phyloP scores from a whole-genome alignment of 495 filamentous ascomycete genomes.

The Hyphodiscus hymeniophilus region DNA sequence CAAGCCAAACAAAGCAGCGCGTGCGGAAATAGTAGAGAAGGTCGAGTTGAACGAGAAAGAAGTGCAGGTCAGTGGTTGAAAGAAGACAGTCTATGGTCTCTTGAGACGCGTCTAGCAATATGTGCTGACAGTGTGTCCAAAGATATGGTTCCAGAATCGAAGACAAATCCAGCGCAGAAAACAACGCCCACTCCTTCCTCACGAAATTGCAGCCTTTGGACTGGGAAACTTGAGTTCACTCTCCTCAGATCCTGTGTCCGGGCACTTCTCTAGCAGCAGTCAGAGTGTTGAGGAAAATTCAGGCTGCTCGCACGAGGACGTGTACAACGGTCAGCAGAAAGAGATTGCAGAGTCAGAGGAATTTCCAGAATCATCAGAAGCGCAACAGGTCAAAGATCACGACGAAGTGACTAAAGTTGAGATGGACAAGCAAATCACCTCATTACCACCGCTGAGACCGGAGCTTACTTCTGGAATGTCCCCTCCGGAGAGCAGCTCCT shows the following conservation, averaged over 20 bases:
- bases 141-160: conserved; percentile 99
- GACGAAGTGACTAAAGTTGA: background rate
- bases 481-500: background rate
- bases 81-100: background rate
- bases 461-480: conserved; percentile 1
- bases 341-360: background rate
- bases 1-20: conserved; percentile 87
- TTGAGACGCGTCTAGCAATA: conserved; percentile 4
- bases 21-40: conserved; percentile 71
- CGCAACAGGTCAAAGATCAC: conserved; percentile 1
- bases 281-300: conserved; percentile 1
- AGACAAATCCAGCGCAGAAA: conserved; percentile 89
- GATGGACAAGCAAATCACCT: background rate
- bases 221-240: conserved; percentile 22
- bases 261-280: conserved; percentile 9
- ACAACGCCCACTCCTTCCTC: conserved; percentile 74
- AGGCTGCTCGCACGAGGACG: conserved; percentile 7
- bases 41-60: conserved; percentile 95
- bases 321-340: background rate
- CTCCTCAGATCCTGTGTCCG: conserved; percentile 18
- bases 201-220: conserved; percentile 61
- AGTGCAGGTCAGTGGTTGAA: conserved; percentile 68
- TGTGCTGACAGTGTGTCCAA: background rate
- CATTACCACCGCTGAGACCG: conserved; percentile 1
- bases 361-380: background rate